Conservation (phyloP, 208 protist species). For the Naegleria lovaniensis region DNA sequence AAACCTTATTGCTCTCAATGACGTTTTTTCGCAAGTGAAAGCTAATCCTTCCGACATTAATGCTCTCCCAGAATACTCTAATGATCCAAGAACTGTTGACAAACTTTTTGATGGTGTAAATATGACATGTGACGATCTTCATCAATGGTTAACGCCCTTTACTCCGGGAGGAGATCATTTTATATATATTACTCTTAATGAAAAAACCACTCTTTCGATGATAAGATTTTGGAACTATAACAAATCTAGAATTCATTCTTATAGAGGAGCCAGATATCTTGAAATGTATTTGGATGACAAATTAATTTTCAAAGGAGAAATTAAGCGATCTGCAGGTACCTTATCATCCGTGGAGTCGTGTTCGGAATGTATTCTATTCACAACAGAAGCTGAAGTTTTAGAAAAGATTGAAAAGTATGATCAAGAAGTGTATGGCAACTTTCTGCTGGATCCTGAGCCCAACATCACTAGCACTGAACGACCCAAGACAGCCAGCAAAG, state of each 20-base stretch:
- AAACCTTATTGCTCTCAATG: slow-evolving; percentile 48
- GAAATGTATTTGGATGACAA: slow-evolving; percentile 67
- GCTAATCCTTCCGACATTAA: slow-evolving; percentile 46
- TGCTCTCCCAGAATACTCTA: slow-evolving; percentile 29
- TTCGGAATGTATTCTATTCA: slow-evolving; percentile 27
- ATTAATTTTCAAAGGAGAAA: slow-evolving; percentile 67
- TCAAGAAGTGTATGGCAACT: neutral
- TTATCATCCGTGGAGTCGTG: neutral
- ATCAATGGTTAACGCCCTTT: slow-evolving; percentile 74
- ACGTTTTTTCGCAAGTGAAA: slow-evolving; percentile 24
- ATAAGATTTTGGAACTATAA: slow-evolving; percentile 82
- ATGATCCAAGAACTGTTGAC: slow-evolving; percentile 53
- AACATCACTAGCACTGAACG: slow-evolving; percentile 18
- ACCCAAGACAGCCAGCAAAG: slow-evolving; percentile 20
- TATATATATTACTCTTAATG: slow-evolving; percentile 60
- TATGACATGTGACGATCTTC: slow-evolving; percentile 69
- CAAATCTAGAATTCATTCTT: slow-evolving; percentile 69
- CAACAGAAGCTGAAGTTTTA: neutral
- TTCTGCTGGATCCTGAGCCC: neutral
- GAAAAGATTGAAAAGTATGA: neutral
- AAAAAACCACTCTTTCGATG: slow-evolving; percentile 54
- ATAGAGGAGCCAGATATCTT: slow-evolving; percentile 62
- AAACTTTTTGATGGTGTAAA: slow-evolving; percentile 64
- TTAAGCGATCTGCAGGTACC: slow-evolving; percentile 40
- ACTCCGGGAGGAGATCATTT: slow-evolving; percentile 55